Percentiles rank a stretch among this genome's conserved stretches.
Evolutionary conservation across 2,329 filamentous ascomycete genomes (phyloP).

Genomic region (Trichoderma sp.): DNA sequence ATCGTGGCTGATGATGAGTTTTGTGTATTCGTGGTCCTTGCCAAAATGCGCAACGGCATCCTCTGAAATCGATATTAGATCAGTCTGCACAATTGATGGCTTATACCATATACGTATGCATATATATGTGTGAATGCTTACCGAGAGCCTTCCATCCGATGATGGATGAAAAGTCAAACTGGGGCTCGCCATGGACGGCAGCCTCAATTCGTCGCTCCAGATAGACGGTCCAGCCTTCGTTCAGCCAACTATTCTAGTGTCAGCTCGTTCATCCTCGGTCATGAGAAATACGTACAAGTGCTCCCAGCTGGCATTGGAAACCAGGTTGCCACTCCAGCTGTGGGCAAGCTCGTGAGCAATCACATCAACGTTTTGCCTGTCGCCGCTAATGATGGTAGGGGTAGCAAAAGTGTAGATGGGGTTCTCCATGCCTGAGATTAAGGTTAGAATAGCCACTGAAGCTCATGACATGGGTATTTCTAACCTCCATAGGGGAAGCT

Average conservation of each 20-base stretch:
- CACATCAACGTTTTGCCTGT: conserved; percentile 89
- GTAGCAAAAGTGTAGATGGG: conserved; percentile 95
- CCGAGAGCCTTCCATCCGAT: conserved; percentile 90
- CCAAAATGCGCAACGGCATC: conserved; percentile 80
- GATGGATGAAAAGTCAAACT: conserved; percentile 92
- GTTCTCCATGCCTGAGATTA: conserved; percentile 73
- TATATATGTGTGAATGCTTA: conserved; percentile 35
- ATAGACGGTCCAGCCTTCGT: conserved; percentile 91
- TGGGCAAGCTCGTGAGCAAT: conserved; percentile 82
- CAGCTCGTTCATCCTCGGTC: neutral
- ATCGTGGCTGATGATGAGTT: conserved; percentile 82
- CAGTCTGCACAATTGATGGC: neutral
- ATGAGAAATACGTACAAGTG: conserved; percentile 59
- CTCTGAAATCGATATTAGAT: conserved; percentile 45
- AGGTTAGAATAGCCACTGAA: neutral
- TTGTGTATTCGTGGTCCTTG: conserved; percentile 87
- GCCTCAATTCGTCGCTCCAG: conserved; percentile 83
- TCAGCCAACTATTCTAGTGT: conserved; percentile 56
- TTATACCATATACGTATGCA: neutral
- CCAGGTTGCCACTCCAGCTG: conserved; percentile 87
- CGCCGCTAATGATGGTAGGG: conserved; percentile 88
- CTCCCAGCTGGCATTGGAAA: conserved; percentile 78
- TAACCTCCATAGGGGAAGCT: conserved; percentile 84
- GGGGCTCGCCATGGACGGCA: conserved; percentile 75
- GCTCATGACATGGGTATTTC: conserved; percentile 31